These are phyloP conservation scores for Thelephora terrestris DNA, from an alignment of 1,284 basidiomycete genomes.

Conservation along the genomic window DNA sequence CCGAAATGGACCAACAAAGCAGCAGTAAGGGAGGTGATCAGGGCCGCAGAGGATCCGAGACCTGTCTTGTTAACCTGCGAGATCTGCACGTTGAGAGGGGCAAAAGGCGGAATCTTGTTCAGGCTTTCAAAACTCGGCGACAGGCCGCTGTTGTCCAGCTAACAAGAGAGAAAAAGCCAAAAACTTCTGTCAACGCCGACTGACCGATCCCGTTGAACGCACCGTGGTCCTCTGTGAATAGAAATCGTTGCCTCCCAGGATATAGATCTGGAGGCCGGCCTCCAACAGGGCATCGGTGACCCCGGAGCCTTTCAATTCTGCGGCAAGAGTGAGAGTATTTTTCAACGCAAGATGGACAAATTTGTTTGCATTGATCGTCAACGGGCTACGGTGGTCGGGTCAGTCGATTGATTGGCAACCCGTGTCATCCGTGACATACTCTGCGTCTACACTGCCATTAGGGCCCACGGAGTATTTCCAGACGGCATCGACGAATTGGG, in stretches of 20 bases:
- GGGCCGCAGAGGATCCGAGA: conserved; percentile 91
- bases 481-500: conserved; percentile 76
- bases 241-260: conserved; percentile 95
- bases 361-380: conserved; percentile 53
- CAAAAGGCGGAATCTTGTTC: conserved; percentile 62
- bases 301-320: conserved; percentile 40
- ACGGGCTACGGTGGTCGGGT: conserved; percentile 7
- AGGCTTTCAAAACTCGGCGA: conserved; percentile 56
- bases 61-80: conserved; percentile 94
- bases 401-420: background rate
- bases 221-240: conserved; percentile 91
- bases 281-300: conserved; percentile 36
- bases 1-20: conserved; percentile 75
- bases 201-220: conserved; percentile 14
- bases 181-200: background rate
- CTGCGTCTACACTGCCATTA: background rate
- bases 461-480: conserved; percentile 67
- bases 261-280: conserved; percentile 61
- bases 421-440: background rate
- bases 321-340: conserved; percentile 61
- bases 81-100: conserved; percentile 59
- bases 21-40: conserved; percentile 91
- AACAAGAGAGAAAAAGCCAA: conserved; percentile 3
- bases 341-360: conserved; percentile 86
- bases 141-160: conserved; percentile 20